Evolutionary conservation across 345 rosid genomes (phyloP), one percentile per base, ranked within the genome.

Genomic region (Eucalyptus regnans): DNA sequence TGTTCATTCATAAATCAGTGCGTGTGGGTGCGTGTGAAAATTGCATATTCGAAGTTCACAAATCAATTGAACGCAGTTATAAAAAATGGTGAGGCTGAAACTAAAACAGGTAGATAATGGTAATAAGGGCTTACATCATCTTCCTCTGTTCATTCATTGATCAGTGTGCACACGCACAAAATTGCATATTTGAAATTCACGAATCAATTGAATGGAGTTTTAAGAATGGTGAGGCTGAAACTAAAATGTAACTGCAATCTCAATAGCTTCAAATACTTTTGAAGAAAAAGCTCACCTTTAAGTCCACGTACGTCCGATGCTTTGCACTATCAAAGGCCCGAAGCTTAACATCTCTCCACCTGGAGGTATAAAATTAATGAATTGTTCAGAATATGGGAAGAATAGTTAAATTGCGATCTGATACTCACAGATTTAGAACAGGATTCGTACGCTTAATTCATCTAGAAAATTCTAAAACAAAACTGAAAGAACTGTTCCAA

Each of bases 261-360:
- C 56, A 25, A 62, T 12, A 11, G 58, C 29, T 43, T 54, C 52
- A 23, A 37, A 54, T 20, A 52, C 56, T 76, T 49, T 37, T 20
- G 46, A 41, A 76, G 87, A n/a, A 48, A 60, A 64, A 31, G 23
- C n/a, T 60, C 90, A 94, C 99, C 98, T 98, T 98, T 92, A 98
- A 91, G 92, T 98, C 99, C 49, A 98, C 99, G 13, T 98, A 98
- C 41, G 99, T 98, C 52, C 99, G 95, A 92, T 97, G 99, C 95
- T 98, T 95, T 33, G 96, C 99, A 60, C 92, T 94, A 88, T 98
- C 98, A 90, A 98, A 98, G 87, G 99, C 99, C 90, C 95, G 94
- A 90, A 97, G 79, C 91, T 98, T 98, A 64, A 98, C 98, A 90
- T 97, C 99, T 54, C 99, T 98, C 99, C 99, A 98, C 92, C 99